Evolutionary conservation across 768 basidiomycete genomes (phyloP).

Genomic region (Pisolithus orientalis): DNA sequence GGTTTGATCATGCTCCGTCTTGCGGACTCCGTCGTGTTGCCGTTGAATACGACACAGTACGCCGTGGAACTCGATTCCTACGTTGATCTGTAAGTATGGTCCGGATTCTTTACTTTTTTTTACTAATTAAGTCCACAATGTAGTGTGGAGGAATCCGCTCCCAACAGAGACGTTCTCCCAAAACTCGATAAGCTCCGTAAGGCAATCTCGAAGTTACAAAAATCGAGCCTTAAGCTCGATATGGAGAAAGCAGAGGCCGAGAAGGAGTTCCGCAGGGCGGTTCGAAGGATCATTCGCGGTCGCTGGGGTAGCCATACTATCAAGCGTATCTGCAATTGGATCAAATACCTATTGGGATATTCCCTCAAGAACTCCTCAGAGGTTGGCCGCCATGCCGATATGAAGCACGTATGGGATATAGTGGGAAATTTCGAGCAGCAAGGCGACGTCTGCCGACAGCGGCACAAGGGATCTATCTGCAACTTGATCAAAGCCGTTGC

Average conservation of each 20-base stretch:
- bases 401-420: background rate
- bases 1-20: conserved; percentile 60
- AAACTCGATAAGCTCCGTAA: conserved; percentile 40
- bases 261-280: conserved; percentile 40
- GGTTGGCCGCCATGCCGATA: background rate
- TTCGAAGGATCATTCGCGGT: conserved; percentile 25
- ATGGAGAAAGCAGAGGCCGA: conserved; percentile 53
- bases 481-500: conserved; percentile 52
- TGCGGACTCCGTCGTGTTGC: conserved; percentile 57
- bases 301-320: background rate
- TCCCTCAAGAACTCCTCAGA: background rate
- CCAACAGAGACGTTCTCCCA: conserved; percentile 8
- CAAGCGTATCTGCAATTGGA: conserved; percentile 17
- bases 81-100: conserved; percentile 43
- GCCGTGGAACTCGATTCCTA: conserved; percentile 59
- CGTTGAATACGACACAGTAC: conserved; percentile 76
- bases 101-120: conserved; percentile 19
- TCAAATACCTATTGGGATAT: conserved; percentile 16
- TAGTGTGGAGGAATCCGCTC: conserved; percentile 47
- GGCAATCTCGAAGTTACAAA: conserved; percentile 42
- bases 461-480: conserved; percentile 28
- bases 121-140: background rate
- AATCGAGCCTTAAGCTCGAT: conserved; percentile 50
- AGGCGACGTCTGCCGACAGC: conserved; percentile 7
- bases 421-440: conserved; percentile 2